Conservation (phyloP, 2,329 filamentous ascomycete genomes). For the Ophiostoma fasciatum region DNA sequence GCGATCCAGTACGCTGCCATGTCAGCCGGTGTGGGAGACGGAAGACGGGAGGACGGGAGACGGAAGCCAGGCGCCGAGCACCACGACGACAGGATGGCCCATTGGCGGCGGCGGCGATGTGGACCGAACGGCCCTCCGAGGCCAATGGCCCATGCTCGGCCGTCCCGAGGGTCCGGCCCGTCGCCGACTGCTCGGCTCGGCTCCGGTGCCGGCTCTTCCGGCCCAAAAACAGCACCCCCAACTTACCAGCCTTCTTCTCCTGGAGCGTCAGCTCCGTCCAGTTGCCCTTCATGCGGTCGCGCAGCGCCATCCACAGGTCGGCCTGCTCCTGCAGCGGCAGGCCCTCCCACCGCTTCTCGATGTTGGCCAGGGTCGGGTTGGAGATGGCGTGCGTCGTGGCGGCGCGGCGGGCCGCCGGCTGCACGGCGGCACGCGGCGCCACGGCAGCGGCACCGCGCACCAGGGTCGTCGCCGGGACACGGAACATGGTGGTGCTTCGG, state of each 20-base stretch:
- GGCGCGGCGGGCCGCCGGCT: constrained; percentile 28
- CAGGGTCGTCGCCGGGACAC: constrained; percentile 36
- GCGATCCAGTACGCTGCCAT: constrained; percentile 96
- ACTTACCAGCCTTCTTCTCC: constrained; percentile 97
- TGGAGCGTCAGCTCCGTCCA: constrained; percentile 90
- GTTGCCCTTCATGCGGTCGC: constrained; percentile 97
- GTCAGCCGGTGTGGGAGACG: too few species aligned
- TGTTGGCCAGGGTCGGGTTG: constrained; percentile 92
- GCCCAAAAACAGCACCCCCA: not conserved
- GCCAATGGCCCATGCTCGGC: too few species aligned
- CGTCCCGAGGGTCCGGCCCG: too few species aligned
- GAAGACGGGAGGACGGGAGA: too few species aligned
- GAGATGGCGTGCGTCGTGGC: constrained; percentile 82
- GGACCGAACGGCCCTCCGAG: too few species aligned
- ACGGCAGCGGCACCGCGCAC: constrained; percentile 29
- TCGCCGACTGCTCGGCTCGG: too few species aligned
- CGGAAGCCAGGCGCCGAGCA: too few species aligned
- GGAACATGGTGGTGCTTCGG: constrained; percentile 31
- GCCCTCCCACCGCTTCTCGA: constrained; percentile 98
- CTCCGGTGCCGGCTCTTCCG: too few species aligned
- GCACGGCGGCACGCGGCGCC: constrained; percentile 6
- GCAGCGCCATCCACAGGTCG: constrained; percentile 94
- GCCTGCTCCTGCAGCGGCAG: constrained; percentile 99
- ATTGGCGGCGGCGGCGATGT: too few species aligned
- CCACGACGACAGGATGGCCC: too few species aligned